Conservation (phyloP, 1,284 basidiomycete species). For the Sphaerobolus stellatus region DNA sequence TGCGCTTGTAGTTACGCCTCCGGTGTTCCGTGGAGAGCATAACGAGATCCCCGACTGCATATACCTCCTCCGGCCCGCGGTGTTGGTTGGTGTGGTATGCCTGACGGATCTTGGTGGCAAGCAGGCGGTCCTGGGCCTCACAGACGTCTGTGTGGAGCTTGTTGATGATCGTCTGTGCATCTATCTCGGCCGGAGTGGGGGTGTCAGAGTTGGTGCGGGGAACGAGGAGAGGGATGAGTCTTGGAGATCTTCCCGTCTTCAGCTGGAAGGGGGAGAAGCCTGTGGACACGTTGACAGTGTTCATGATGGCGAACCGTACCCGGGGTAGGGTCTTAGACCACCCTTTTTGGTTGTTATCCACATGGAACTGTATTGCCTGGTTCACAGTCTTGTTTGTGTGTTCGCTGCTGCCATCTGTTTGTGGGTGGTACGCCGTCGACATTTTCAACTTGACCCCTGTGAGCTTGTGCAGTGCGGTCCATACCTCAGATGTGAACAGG, state of each 20-base stretch:
- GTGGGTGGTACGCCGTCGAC: constrained; percentile 16
- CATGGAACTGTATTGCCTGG: constrained; percentile 15
- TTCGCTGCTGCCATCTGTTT: constrained; percentile 23
- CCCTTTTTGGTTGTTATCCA: background rate
- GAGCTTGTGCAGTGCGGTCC: no score
- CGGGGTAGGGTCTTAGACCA: background rate
- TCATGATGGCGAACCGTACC: background rate
- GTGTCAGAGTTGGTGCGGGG: no score
- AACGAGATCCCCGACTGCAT: no score
- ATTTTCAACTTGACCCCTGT: no score
- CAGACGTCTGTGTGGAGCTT: background rate
- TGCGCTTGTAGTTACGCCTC: no score
- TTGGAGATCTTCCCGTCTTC: constrained; percentile 13
- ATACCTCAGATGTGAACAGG: no score
- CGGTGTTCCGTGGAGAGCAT: no score
- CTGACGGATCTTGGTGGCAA: no score
- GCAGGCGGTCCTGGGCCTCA: no score
- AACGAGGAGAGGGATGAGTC: constrained; percentile 14
- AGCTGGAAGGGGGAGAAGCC: constrained; percentile 1
- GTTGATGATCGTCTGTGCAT: background rate
- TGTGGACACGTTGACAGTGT: constrained; percentile 8
- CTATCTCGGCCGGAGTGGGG: background rate
- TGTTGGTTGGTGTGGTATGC: no score
- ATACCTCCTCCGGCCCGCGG: no score
- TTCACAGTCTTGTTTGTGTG: constrained; percentile 25